These are phyloP conservation scores for Diaporthe caulivora DNA, from an alignment of 2,329 filamentous ascomycete species.

Conservation along the genomic window DNA sequence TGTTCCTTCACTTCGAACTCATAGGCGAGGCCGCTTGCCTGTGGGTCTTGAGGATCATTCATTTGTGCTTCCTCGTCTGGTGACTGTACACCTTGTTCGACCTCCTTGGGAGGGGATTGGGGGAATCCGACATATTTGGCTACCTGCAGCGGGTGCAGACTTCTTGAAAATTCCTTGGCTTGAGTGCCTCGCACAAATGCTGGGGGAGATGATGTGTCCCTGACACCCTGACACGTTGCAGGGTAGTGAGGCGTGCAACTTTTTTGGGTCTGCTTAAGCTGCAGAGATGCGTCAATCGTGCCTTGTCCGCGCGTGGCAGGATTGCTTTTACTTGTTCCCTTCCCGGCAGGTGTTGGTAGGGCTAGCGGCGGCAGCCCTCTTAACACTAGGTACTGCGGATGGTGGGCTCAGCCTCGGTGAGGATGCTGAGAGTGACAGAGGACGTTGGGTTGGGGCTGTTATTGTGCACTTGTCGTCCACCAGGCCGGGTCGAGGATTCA, in stretches of 20 bases:
- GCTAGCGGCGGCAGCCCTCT: constrained; percentile 60
- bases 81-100: constrained; percentile 93
- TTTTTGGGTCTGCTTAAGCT: constrained; percentile 61
- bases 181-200: constrained; percentile 68
- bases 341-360: constrained; percentile 44
- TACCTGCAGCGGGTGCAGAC: constrained; percentile 75
- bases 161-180: constrained; percentile 70
- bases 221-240: constrained; percentile 68
- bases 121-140: constrained; percentile 92
- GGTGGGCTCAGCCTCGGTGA: constrained; percentile 44
- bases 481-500: constrained; percentile 35
- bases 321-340: constrained; percentile 49
- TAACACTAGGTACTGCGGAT: constrained; percentile 50
- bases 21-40: constrained; percentile 80
- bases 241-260: constrained; percentile 65
- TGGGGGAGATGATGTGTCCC: constrained; percentile 71
- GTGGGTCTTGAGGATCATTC: constrained; percentile 86
- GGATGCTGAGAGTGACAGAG: constrained; percentile 39
- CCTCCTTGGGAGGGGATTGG: constrained; percentile 93
- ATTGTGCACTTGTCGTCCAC: constrained; percentile 31
- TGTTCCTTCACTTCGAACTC: constrained; percentile 99
- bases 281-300: constrained; percentile 68
- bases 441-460: constrained; percentile 22
- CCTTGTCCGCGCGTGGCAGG: constrained; percentile 45
- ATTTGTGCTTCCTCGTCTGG: constrained; percentile 94